Percentiles rank a stretch among this genome's conserved stretches.
Evolutionary conservation across 2,329 filamentous ascomycete species (phyloP).

Genomic region (Aureobasidium subglaciale): DNA sequence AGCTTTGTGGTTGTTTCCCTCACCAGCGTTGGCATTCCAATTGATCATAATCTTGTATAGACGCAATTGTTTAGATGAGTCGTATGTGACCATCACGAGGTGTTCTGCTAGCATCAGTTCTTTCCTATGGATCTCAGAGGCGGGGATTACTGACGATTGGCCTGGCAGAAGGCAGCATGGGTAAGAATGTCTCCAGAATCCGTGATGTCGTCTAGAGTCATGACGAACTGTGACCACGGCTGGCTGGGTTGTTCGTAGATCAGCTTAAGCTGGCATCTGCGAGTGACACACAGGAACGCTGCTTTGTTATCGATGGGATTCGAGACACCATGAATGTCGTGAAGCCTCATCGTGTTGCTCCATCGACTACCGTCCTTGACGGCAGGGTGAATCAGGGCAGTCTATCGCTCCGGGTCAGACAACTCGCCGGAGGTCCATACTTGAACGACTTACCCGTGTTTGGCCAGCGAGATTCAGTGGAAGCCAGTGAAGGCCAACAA

Average conservation of each 20-base stretch:
- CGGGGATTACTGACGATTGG: slow-evolving; percentile 14
- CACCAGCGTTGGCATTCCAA: slow-evolving; percentile 53
- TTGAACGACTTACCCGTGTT: slow-evolving; percentile 22
- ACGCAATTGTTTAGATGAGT: slow-evolving; percentile 63
- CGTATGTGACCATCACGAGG: slow-evolving; percentile 60
- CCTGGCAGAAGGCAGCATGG: slow-evolving; percentile 61
- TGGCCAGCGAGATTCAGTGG: slow-evolving; percentile 31
- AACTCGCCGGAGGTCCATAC: background rate
- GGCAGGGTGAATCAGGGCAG: slow-evolving; percentile 30
- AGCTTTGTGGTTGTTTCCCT: background rate
- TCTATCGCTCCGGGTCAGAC: slow-evolving; percentile 29
- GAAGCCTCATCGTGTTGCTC: slow-evolving; percentile 60
- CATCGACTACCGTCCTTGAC: slow-evolving; percentile 46
- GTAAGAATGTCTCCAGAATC: slow-evolving; percentile 48
- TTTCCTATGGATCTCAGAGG: too few species aligned
- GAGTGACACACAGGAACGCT: slow-evolving; percentile 69
- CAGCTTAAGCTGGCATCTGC: slow-evolving; percentile 65
- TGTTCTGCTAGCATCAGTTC: slow-evolving; percentile 32
- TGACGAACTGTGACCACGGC: slow-evolving; percentile 62
- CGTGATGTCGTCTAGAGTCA: slow-evolving; percentile 67
- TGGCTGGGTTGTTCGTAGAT: slow-evolving; percentile 69
- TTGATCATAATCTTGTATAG: slow-evolving; percentile 66
- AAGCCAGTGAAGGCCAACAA: slow-evolving; percentile 86
- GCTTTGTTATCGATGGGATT: slow-evolving; percentile 66
- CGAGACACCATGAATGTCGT: slow-evolving; percentile 61